Evolutionary conservation across 768 basidiomycete genomes (phyloP).

Genomic region (Tremella fuciformis): DNA sequence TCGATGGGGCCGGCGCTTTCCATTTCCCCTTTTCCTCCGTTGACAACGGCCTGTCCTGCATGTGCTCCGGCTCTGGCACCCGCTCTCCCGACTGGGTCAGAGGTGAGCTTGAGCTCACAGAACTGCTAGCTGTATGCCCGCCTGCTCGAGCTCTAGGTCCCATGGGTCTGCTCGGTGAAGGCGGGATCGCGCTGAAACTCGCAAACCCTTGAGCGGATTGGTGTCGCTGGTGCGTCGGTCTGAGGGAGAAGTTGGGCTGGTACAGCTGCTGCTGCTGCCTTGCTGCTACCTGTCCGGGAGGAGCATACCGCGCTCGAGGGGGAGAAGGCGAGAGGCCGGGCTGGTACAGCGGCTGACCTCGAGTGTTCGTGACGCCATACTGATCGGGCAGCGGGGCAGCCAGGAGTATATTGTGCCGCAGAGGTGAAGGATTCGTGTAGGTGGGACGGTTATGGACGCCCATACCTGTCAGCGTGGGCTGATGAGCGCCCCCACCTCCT

Average conservation of each 20-base stretch:
- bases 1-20: neutral
- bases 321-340: neutral
- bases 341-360: slow-evolving; percentile 1
- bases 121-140: neutral
- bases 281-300: slow-evolving; percentile 2
- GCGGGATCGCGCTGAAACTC: slow-evolving; percentile 29
- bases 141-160: slow-evolving; percentile 17
- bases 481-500: neutral
- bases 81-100: neutral
- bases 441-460: slow-evolving; percentile 8
- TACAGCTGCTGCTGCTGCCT: slow-evolving; percentile 7
- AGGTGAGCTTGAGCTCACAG: neutral
- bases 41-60: neutral
- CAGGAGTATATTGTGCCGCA: neutral
- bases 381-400: neutral
- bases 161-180: slow-evolving; percentile 17
- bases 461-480: slow-evolving; percentile 18
- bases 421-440: neutral
- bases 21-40: slow-evolving; percentile 1
- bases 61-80: neutral
- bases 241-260: slow-evolving; percentile 34
- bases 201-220: slow-evolving; percentile 23
- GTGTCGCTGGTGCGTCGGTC: slow-evolving; percentile 34
- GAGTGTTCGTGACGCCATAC: slow-evolving; percentile 1
- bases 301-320: slow-evolving; percentile 10